Percentiles rank a stretch among this genome's conserved stretches.
These are phyloP conservation scores for Mycena floridula DNA, from an alignment of 768 basidiomycete species.

Conservation along the genomic window DNA sequence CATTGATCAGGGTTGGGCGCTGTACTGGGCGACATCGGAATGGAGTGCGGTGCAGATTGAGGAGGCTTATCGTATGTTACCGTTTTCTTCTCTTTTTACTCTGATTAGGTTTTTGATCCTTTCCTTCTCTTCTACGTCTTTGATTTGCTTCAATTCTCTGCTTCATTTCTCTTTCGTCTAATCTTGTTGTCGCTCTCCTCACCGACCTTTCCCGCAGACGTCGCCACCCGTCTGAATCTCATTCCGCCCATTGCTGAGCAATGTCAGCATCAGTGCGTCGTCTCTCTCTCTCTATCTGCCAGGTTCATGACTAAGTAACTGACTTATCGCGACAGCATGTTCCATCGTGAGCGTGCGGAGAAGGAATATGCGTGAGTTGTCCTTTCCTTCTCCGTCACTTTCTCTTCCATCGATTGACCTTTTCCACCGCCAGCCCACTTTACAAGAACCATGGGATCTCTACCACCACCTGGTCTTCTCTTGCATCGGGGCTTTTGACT, in stretches of 20 bases:
- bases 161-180: conserved; percentile 12
- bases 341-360: conserved; percentile 78
- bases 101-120: not conserved
- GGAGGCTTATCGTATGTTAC: conserved; percentile 50
- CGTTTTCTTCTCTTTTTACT: not conserved
- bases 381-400: too few species aligned
- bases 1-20: conserved; percentile 69
- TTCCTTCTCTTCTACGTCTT: too few species aligned
- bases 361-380: conserved; percentile 58
- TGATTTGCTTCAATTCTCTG: conserved; percentile 2
- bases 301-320: too few species aligned
- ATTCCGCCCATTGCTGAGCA: conserved; percentile 73
- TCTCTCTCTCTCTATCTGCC: conserved; percentile 2
- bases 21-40: conserved; percentile 75
- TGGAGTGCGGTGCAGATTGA: conserved; percentile 70
- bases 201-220: conserved; percentile 42
- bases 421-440: conserved; percentile 34
- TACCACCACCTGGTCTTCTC: conserved; percentile 69
- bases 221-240: conserved; percentile 62
- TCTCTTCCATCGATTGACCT: too few species aligned
- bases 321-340: too few species aligned
- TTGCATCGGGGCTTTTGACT: conserved; percentile 70
- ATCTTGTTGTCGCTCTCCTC: conserved; percentile 7
- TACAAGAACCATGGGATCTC: conserved; percentile 65
- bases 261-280: conserved; percentile 57